These are phyloP conservation scores for Zanthoxylum bungeanum DNA, from an alignment of 345 rosid genomes.

Conservation along the genomic window DNA sequence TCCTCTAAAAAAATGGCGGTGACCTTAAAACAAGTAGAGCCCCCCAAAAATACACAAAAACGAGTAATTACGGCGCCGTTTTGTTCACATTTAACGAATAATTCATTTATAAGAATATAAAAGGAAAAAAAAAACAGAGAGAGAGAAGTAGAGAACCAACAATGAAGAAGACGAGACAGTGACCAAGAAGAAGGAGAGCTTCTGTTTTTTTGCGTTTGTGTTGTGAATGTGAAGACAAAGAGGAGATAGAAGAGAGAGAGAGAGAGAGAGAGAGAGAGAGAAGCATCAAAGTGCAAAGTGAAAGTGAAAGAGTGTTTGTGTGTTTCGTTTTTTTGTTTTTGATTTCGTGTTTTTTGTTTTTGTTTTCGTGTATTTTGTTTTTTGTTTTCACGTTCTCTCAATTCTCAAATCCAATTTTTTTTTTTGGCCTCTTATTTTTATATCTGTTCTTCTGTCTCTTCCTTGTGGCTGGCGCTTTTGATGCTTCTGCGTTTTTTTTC, in stretches of 20 bases:
- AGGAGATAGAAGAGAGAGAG: neutral
- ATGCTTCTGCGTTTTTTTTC: neutral
- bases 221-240: no score
- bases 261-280: neutral
- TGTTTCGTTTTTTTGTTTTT: neutral
- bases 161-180: constrained; percentile 11
- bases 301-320: neutral
- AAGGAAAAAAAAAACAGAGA: neutral
- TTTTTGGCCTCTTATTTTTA: neutral
- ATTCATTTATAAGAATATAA: neutral
- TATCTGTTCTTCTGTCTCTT: neutral
- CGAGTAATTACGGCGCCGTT: neutral
- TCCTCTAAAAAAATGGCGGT: no score
- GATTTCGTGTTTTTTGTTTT: neutral
- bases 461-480: neutral
- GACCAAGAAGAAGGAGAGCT: constrained; percentile 11
- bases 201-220: neutral
- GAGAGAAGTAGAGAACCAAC: constrained; percentile 6
- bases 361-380: neutral
- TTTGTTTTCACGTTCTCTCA: neutral
- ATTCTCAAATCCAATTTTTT: neutral
- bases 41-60: neutral
- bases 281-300: constrained; percentile 5
- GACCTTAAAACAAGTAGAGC: neutral
- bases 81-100: neutral